Conservation (phyloP, 805 yeast genomes). For the Ogataea nitratoaversa region DNA sequence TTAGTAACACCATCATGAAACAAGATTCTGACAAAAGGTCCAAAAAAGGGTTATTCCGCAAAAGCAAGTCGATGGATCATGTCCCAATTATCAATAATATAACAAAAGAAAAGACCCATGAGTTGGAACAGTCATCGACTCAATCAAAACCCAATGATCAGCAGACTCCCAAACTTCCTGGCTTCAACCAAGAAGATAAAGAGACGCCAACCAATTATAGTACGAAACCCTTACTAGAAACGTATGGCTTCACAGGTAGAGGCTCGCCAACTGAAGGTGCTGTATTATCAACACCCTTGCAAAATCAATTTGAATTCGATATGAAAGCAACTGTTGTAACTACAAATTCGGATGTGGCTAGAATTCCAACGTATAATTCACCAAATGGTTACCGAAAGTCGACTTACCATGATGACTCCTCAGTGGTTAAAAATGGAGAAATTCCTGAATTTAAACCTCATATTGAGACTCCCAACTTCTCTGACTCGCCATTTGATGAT, state of each 20-base stretch:
- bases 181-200: background rate
- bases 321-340: slow-evolving; percentile 2
- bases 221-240: slow-evolving; percentile 13
- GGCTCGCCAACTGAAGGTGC: slow-evolving; percentile 6
- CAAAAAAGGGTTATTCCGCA: slow-evolving; percentile 12
- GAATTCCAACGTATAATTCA: slow-evolving; percentile 13
- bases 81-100: background rate
- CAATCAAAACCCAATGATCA: background rate
- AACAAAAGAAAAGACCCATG: background rate
- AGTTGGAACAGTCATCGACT: too few relatives aligned
- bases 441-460: background rate
- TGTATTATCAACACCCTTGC: slow-evolving; percentile 11
- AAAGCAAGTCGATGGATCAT: slow-evolving; percentile 9
- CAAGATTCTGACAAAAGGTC: slow-evolving; percentile 1
- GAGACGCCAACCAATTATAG: background rate
- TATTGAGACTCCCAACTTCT: slow-evolving; percentile 4
- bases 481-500: slow-evolving; percentile 10
- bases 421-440: background rate
- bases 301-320: slow-evolving; percentile 6
- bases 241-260: slow-evolving; percentile 20
- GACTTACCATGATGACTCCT: slow-evolving; percentile 7
- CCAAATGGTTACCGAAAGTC: slow-evolving; percentile 11
- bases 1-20: background rate
- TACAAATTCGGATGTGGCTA: background rate
- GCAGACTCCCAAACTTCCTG: background rate